Evolutionary conservation across 2,329 filamentous ascomycete species (phyloP).

Genomic region (Exophiala phaeomuriformis): DNA sequence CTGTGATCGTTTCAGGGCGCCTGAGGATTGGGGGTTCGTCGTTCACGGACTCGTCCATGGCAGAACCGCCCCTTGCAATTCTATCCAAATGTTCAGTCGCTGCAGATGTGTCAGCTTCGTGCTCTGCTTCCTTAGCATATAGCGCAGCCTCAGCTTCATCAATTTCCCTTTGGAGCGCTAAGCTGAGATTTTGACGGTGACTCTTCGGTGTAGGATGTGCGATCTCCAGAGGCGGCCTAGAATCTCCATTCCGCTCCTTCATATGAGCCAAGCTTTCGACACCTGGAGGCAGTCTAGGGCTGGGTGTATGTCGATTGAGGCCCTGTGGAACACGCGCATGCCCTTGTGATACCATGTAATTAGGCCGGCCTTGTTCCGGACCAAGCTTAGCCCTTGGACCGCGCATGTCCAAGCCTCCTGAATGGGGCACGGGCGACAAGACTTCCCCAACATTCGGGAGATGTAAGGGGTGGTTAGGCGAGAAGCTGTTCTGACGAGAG

Average conservation of each 20-base stretch:
- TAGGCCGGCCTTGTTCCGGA: constrained; percentile 3
- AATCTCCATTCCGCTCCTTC: constrained; percentile 10
- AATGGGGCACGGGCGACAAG: constrained; percentile 55
- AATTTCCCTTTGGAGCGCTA: constrained; percentile 73
- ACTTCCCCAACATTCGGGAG: constrained; percentile 41
- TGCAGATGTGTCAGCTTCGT: constrained; percentile 6
- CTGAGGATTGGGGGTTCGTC: constrained; percentile 38
- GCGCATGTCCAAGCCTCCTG: constrained; percentile 7
- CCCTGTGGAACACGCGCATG: constrained; percentile 28
- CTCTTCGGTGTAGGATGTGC: constrained; percentile 55
- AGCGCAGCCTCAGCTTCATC: constrained; percentile 64
- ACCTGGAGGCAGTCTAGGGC: constrained; percentile 13
- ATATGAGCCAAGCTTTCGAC: constrained; percentile 16
- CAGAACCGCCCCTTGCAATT: constrained; percentile 26
- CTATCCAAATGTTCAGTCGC: constrained; percentile 23
- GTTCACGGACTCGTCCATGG: constrained; percentile 32
- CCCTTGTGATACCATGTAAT: constrained; percentile 6
- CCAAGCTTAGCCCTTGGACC: constrained; percentile 2
- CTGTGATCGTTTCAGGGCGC: constrained; percentile 24
- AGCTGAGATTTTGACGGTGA: constrained; percentile 65
- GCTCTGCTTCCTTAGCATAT: constrained; percentile 29
- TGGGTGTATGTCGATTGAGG: constrained; percentile 40
- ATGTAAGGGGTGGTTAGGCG: constrained; percentile 52
- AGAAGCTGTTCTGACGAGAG: constrained; percentile 38
- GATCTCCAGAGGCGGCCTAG: constrained; percentile 43